Evolutionary conservation across 2,329 filamentous ascomycete genomes (phyloP).

Genomic region (Hymenoscyphus albidus): DNA sequence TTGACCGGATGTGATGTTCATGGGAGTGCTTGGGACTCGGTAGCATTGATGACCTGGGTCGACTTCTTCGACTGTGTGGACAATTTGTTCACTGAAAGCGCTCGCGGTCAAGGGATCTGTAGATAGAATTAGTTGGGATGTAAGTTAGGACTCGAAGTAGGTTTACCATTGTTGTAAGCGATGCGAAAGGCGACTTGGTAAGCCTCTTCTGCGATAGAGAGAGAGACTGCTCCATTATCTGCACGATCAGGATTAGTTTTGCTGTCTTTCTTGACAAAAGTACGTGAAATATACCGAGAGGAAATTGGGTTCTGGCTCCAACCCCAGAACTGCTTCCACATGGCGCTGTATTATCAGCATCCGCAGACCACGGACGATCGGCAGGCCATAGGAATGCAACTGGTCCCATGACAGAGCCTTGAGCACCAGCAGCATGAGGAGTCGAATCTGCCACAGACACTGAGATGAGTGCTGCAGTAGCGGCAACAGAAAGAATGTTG

Average conservation of each 20-base stretch:
- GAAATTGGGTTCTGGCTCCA: constrained; percentile 52
- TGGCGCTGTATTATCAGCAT: constrained; percentile 52
- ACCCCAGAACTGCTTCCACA: constrained; percentile 50
- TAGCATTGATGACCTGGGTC: constrained; percentile 47
- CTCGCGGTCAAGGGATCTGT: constrained; percentile 43
- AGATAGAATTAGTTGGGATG: background rate
- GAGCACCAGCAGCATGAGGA: constrained; percentile 9
- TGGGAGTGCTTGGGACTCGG: constrained; percentile 36
- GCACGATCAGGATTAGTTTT: background rate
- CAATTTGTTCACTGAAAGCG: constrained; percentile 35
- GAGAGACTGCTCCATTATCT: constrained; percentile 52
- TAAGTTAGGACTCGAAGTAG: background rate
- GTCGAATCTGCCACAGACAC: background rate
- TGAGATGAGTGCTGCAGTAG: constrained; percentile 3
- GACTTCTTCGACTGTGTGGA: constrained; percentile 38
- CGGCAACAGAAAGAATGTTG: constrained; percentile 12
- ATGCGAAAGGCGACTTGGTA: constrained; percentile 52
- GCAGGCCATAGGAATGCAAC: constrained; percentile 59
- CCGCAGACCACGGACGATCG: constrained; percentile 52
- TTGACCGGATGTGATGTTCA: constrained; percentile 38
- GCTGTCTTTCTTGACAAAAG: constrained; percentile 38
- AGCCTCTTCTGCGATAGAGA: constrained; percentile 55
- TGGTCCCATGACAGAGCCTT: constrained; percentile 42
- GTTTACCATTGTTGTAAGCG: constrained; percentile 47
- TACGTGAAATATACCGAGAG: constrained; percentile 39